Percentiles rank a stretch among this genome's conserved stretches.
Evolutionary conservation across 2,329 filamentous ascomycete species (phyloP).

Genomic region (Aspergillus neoniger): DNA sequence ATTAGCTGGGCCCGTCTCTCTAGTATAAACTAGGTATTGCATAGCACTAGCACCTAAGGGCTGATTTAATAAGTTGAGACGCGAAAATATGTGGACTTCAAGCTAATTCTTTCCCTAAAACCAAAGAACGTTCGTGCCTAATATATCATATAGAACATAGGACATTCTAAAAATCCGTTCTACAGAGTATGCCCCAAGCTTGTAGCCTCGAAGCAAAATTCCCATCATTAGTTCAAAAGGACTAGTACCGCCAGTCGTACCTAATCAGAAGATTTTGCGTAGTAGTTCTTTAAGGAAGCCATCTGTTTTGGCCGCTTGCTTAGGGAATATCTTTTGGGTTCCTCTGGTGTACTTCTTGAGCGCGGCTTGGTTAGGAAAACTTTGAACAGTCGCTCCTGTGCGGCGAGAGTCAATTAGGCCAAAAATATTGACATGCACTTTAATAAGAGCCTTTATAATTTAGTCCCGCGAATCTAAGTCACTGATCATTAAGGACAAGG

Average conservation of each 20-base stretch:
- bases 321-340: conserved; percentile 19
- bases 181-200: neutral
- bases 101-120: neutral
- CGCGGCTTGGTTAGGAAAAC: conserved; percentile 12
- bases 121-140: neutral
- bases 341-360: conserved; percentile 15
- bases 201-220: neutral
- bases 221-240: neutral
- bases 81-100: neutral
- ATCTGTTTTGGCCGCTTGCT: conserved; percentile 17
- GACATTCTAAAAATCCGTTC: neutral
- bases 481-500: no score
- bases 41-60: neutral
- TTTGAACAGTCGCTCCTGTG: conserved; percentile 14
- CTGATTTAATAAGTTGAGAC: neutral
- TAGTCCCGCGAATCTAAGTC: no score
- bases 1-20: neutral
- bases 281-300: conserved; percentile 19
- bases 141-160: neutral
- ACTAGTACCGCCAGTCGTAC: neutral
- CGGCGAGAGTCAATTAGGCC: conserved; percentile 18
- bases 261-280: conserved; percentile 12
- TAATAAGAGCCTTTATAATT: no score
- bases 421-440: conserved; percentile 18
- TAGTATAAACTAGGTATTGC: neutral